phyloP scores from a whole-genome alignment of 306 rosid genomes.

The Vicia sativa region DNA sequence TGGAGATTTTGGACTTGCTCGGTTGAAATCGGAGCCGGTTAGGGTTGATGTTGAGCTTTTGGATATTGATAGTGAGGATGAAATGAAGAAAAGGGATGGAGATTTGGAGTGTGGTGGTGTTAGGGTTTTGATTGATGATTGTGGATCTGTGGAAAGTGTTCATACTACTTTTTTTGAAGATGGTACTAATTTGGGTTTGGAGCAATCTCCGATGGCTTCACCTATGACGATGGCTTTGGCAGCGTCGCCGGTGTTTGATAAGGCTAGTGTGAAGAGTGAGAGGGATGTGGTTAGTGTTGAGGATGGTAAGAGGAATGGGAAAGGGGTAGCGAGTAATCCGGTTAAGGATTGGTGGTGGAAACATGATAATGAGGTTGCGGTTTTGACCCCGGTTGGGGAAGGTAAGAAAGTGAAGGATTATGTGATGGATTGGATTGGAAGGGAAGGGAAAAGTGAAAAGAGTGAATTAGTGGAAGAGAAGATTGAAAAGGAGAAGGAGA shows the following conservation, averaged over 20 bases:
- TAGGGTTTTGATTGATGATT: conserved; percentile 54
- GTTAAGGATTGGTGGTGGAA: conserved; percentile 81
- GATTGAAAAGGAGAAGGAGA: conserved; percentile 46
- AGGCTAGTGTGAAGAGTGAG: conserved; percentile 48
- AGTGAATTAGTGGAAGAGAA: conserved; percentile 43
- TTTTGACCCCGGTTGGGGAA: conserved; percentile 27
- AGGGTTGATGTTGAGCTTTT: conserved; percentile 29
- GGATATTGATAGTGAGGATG: conserved; percentile 22
- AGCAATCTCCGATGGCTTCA: conserved; percentile 54
- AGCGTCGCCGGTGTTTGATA: conserved; percentile 43
- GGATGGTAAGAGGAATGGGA: conserved; percentile 44
- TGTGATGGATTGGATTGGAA: conserved; percentile 94
- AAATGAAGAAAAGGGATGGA: conserved; percentile 31
- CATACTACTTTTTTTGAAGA: conserved; percentile 62
- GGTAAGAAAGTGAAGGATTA: conserved; percentile 75
- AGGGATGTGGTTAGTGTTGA: conserved; percentile 36
- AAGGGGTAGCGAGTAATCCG: conserved; percentile 45
- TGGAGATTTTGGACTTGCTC: conserved; percentile 85
- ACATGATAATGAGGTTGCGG: conserved; percentile 54
- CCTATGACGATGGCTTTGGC: conserved; percentile 31
- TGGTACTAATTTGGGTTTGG: conserved; percentile 45
- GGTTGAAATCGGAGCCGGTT: conserved; percentile 50
- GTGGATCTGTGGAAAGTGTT: conserved; percentile 77
- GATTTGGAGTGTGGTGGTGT: conserved; percentile 33
- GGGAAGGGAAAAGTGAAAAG: conserved; percentile 65